phyloP scores from a whole-genome alignment of 202 grass and related monocot genomes.

The Dendrocalamus latiflorus region DNA sequence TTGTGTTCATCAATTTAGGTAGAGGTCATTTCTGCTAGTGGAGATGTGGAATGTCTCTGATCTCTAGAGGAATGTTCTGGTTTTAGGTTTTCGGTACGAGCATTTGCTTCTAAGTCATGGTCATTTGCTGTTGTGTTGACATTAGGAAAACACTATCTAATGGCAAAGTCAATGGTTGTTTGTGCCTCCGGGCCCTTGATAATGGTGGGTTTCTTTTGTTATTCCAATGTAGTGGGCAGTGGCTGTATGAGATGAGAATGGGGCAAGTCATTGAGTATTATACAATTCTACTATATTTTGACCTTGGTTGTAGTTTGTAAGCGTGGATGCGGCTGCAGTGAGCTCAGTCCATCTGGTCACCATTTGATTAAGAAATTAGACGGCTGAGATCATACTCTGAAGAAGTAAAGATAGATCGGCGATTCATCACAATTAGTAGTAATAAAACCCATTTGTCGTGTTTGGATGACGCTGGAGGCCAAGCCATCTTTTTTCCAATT shows the following conservation, averaged over 20 bases:
- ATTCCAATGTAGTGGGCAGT: conserved; percentile 18
- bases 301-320: conserved; percentile 12
- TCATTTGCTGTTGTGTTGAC: conserved; percentile 2
- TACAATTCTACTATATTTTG: conserved; percentile 25
- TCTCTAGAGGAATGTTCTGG: conserved; percentile 26
- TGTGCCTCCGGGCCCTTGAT: conserved; percentile 10
- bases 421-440: not conserved
- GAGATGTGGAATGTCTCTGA: conserved; percentile 16
- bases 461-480: not conserved
- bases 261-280: not conserved
- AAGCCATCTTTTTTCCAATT: not conserved
- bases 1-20: conserved; percentile 10
- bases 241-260: not conserved
- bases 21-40: not conserved
- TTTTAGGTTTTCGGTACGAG: not conserved
- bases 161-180: conserved; percentile 16
- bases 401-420: not conserved
- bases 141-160: conserved; percentile 17
- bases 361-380: not conserved
- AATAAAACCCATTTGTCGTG: not conserved
- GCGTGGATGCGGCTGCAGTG: not conserved
- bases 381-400: not conserved
- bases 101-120: conserved; percentile 1
- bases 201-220: conserved; percentile 15
- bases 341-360: not conserved